Evolutionary conservation across 2,329 filamentous ascomycete species (phyloP), one percentile per base, ranked within the genome.

Genomic region (Stagonosporopsis cucurbitacearum): DNA sequence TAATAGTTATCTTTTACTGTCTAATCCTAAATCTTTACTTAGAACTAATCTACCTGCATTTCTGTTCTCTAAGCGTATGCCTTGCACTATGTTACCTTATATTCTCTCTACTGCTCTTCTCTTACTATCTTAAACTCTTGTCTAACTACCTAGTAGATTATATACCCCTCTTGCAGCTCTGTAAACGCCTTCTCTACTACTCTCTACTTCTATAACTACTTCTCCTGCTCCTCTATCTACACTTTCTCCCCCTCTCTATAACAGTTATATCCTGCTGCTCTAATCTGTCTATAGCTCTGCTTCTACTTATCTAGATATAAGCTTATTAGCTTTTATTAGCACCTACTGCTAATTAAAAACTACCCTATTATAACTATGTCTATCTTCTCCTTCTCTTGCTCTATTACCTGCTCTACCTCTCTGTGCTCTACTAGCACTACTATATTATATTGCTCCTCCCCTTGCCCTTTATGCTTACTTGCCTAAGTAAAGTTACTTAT

Each of bases 401-500:
- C 11, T 28, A 59, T 50, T 13, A 8, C 36, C 39, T 23, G 13
- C 51, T 59, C 49, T 23, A 59, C 48, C 39, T 56, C 33, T 9
- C 44, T 33, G 5, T 57, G n/a, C 32, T 50, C 48, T 20, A 56
- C 47, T 8, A 59, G 11, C 26, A 59, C 46, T 17, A 59, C 47
- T 20, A 33, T 36, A 13, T 59, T 37, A 20, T 48, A 36, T n/a
- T 3, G n/a, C 39, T 58, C 35, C 12, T 51, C 45, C 13, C 25
- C 41, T 44, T 36, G 35, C 15, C 56, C 42, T 2, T 41, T 51
- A 1, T 41, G 47, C 22, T 51, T n/a, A 25, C 56, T 59, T n/a
- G 47, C 52, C 40, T 59, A 32, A 6, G 41, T 28, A 22, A 39
- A 59, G 43, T 59, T 23, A 17, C 36, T 56, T 23, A 59, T 59